These are phyloP conservation scores for Buxus sempervirens DNA, from an alignment of 164 flowering plant genomes.

Conservation along the genomic window DNA sequence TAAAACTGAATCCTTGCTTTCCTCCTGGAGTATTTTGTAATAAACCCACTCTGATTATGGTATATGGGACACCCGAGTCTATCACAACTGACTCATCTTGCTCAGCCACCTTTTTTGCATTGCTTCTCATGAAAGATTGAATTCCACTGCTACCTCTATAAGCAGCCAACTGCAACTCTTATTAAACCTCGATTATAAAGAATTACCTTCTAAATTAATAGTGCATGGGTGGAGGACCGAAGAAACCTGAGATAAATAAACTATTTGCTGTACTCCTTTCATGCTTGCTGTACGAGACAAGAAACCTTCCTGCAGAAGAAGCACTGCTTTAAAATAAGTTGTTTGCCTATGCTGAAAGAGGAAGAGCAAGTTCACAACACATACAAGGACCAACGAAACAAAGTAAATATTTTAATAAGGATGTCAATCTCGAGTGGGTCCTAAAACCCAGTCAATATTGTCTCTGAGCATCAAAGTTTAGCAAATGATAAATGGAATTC, in stretches of 20 bases:
- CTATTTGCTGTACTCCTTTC: slow-evolving; percentile 66
- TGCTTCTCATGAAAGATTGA: slow-evolving; percentile 69
- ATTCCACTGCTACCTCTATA: slow-evolving; percentile 71
- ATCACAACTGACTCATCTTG: slow-evolving; percentile 57
- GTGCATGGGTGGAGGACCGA: neutral
- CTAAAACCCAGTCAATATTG: neutral
- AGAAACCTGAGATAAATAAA: slow-evolving; percentile 80
- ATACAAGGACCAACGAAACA: neutral
- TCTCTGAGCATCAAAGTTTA: no score
- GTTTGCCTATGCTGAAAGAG: neutral
- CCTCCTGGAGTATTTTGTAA: slow-evolving; percentile 70
- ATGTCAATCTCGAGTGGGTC: neutral
- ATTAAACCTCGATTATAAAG: slow-evolving; percentile 34
- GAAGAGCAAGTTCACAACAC: neutral
- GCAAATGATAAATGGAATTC: no score
- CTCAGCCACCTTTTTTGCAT: slow-evolving; percentile 68
- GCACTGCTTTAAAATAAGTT: neutral
- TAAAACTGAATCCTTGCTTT: slow-evolving; percentile 75
- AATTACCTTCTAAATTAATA: neutral
- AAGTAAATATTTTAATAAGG: neutral
- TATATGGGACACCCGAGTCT: slow-evolving; percentile 73
- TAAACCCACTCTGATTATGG: slow-evolving; percentile 70
- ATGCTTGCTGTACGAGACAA: slow-evolving; percentile 40
- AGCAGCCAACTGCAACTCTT: slow-evolving; percentile 79
- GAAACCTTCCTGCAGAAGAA: slow-evolving; percentile 66